Evolutionary conservation across 805 yeast genomes (phyloP).

Genomic region (Ogataea paraovalis): DNA sequence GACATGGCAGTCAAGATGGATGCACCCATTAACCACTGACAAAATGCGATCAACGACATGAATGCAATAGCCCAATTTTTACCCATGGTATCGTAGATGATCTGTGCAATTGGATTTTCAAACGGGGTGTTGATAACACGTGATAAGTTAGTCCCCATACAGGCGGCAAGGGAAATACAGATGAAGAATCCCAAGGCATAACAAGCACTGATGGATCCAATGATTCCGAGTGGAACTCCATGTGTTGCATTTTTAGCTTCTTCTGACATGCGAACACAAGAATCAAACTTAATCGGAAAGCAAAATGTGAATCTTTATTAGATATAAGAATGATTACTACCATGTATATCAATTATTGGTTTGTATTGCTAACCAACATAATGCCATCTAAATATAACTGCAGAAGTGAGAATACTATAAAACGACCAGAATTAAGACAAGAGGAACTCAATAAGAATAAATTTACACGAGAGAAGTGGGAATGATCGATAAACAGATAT

Average conservation of each 20-base stretch:
- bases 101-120: slow-evolving; percentile 65
- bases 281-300: slow-evolving; percentile 25
- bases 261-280: slow-evolving; percentile 70
- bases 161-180: slow-evolving; percentile 49
- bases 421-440: no score
- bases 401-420: no score
- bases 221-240: slow-evolving; percentile 63
- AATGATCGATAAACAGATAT: no score
- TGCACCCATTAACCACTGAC: slow-evolving; percentile 66
- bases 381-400: no score
- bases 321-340: no score
- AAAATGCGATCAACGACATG: slow-evolving; percentile 52
- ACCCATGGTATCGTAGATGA: slow-evolving; percentile 59
- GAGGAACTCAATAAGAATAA: no score
- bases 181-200: slow-evolving; percentile 57
- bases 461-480: no score
- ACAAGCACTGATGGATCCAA: slow-evolving; percentile 53
- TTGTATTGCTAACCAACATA: no score
- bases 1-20: slow-evolving; percentile 60
- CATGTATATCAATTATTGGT: no score
- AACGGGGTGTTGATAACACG: slow-evolving; percentile 40
- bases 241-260: slow-evolving; percentile 61
- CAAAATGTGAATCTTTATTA: no score
- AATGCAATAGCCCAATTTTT: slow-evolving; percentile 61
- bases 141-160: slow-evolving; percentile 43